Base-by-base conservation (phyloP, 2,329 filamentous ascomycete species). In the Fusarium albosuccineum region DNA sequence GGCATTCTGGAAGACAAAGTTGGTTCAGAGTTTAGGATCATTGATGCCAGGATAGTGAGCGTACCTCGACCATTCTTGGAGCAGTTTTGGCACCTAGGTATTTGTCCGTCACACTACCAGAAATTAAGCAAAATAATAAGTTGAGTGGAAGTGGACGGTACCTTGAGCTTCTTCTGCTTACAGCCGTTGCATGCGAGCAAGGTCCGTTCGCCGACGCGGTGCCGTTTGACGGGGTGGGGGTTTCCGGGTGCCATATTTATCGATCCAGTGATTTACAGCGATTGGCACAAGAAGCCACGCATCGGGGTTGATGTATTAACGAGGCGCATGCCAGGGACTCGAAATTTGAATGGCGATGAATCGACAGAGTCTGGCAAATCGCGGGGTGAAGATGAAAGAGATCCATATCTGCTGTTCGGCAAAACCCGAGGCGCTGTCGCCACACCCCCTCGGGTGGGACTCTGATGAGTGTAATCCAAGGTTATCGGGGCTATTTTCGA, bases 101-200 rank as follows among this genome's bases (percentile, higher is more conserved):
- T 46, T 13, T 57, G 48, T 1, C 64, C 64, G 26, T 67, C 64
- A 8, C 64, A 67, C 64, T 67, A 26, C 14, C 9, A 13, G 6
- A 6, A 22, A 33, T 3, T 64, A 26, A 14, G 10, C 9, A n/a
- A 22, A 14, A 34, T 8, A 2, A 14, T 26, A n/a, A 22, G 22
- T 22, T 5, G 22, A 22, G 22, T 51, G 9, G 11, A 9, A 13
- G 16, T 2, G n/a, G 8, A 51, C 34, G 30, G 9, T 66, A 50
- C 64, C 29, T 67, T 67, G 39, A 67, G 62, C 44, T 67, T 67
- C 48, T 66, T 67, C 26, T 67, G 64, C 9, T 67, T 67, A 42
- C 64, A 67, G 17, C 64, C 62, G 6, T 44, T 62, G 37, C 64
- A 67, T 4, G 64, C 62, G 4, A 67, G 33, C 55, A 67, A 54